Percentiles rank a stretch among this genome's conserved stretches.
These are phyloP conservation scores for Cladosporium oxysporum DNA, from an alignment of 2,329 filamentous ascomycete species.

Conservation along the genomic window DNA sequence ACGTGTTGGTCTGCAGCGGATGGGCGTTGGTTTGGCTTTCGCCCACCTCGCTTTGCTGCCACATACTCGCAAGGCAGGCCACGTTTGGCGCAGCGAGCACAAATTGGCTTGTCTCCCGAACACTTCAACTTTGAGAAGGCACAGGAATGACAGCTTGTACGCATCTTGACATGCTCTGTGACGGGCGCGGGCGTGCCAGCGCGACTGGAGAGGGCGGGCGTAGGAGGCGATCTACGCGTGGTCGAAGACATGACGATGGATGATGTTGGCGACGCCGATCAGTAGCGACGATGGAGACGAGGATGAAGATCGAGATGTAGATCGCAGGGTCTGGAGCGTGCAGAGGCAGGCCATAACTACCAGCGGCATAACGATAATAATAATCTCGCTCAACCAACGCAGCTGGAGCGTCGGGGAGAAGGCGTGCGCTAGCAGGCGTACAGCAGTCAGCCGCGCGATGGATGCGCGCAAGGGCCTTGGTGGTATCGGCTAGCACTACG, in stretches of 20 bases:
- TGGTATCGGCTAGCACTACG: too few species aligned
- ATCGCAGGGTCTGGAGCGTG: background rate
- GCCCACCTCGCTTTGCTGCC: conserved; percentile 34
- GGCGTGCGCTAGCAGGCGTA: too few species aligned
- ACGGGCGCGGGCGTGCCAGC: background rate
- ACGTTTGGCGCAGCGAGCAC: conserved; percentile 38
- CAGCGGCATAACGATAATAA: too few species aligned
- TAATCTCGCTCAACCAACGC: too few species aligned
- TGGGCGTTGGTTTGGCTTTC: conserved; percentile 22
- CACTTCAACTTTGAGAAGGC: conserved; percentile 42
- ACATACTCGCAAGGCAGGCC: conserved; percentile 38
- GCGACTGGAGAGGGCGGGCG: background rate
- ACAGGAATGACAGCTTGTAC: conserved; percentile 43
- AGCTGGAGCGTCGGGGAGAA: too few species aligned
- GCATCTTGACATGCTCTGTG: conserved; percentile 30
- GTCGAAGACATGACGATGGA: background rate
- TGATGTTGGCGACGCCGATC: background rate
- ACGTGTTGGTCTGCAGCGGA: background rate
- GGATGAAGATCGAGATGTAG: background rate
- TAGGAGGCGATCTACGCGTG: background rate
- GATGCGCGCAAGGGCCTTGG: too few species aligned
- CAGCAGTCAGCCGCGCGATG: too few species aligned
- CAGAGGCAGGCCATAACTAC: background rate
- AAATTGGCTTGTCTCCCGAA: conserved; percentile 39
- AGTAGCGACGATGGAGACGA: background rate